phyloP scores from a whole-genome alignment of 2,329 filamentous ascomycete species.

The Nannizzia gypsea region DNA sequence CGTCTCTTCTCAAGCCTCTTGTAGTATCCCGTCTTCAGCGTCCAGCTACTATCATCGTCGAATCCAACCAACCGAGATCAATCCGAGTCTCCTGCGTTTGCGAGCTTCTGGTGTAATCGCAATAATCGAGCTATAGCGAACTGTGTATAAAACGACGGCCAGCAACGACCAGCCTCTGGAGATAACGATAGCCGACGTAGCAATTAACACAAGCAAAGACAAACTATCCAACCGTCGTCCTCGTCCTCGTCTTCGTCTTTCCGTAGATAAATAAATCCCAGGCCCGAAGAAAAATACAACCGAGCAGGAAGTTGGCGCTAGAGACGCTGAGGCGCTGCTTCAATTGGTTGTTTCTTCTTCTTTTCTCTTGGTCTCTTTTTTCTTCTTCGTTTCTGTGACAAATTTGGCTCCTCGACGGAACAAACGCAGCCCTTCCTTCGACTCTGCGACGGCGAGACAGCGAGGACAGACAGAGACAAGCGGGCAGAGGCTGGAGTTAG shows the following conservation, averaged over 20 bases:
- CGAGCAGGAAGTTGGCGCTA: background rate
- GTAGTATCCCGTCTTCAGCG: background rate
- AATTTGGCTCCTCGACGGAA: background rate
- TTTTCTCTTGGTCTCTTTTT: slow-evolving; percentile 4
- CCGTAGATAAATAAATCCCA: no score
- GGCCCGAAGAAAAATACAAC: background rate
- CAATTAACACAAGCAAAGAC: background rate
- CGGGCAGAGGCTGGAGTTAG: no score
- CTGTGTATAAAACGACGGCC: background rate
- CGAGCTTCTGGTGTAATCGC: background rate
- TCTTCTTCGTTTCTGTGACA: slow-evolving; percentile 4
- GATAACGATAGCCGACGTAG: background rate
- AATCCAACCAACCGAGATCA: background rate
- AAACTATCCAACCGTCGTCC: no score
- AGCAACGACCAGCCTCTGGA: background rate
- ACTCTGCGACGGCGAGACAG: background rate
- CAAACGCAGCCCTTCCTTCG: background rate
- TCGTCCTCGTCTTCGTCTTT: no score
- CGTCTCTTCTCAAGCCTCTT: background rate
- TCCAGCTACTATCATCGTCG: background rate
- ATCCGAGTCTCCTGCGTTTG: background rate
- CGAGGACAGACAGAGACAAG: no score
- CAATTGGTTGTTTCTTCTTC: background rate
- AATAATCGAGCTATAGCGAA: background rate
- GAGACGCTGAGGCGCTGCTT: background rate